Percentiles rank a stretch among this genome's conserved stretches.
These are phyloP conservation scores for Striga hermonthica DNA, from an alignment of 305 asterid species.

Conservation along the genomic window DNA sequence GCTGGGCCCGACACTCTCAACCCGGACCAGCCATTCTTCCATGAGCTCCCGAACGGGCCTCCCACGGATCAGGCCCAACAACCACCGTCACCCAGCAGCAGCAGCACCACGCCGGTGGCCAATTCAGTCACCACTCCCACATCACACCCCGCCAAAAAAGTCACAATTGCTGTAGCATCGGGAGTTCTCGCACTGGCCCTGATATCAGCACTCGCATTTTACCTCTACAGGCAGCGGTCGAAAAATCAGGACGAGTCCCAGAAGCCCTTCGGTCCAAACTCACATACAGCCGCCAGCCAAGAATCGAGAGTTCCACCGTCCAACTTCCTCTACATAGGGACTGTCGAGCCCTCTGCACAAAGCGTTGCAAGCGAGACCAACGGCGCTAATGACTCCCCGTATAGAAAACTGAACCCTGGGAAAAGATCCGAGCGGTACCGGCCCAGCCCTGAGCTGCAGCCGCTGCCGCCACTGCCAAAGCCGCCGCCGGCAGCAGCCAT, in stretches of 20 bases:
- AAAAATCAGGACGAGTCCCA: constrained; percentile 48
- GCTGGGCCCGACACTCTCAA: constrained; percentile 35
- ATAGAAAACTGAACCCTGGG: constrained; percentile 54
- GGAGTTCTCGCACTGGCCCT: constrained; percentile 58
- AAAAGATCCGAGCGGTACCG: constrained; percentile 77
- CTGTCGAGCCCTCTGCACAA: constrained; percentile 75
- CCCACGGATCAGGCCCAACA: constrained; percentile 49
- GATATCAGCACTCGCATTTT: constrained; percentile 60
- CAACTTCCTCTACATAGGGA: constrained; percentile 80
- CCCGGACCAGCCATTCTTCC: constrained; percentile 51
- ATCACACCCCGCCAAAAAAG: constrained; percentile 37
- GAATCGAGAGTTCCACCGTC: constrained; percentile 76
- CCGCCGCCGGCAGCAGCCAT: constrained; percentile 59
- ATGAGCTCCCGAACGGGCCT: constrained; percentile 59
- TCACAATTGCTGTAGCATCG: constrained; percentile 58
- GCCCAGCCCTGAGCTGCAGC: constrained; percentile 97
- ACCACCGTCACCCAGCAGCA: constrained; percentile 39
- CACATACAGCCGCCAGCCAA: constrained; percentile 39
- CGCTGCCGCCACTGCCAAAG: constrained; percentile 80
- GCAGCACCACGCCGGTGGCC: constrained; percentile 38
- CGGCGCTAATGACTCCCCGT: constrained; percentile 50
- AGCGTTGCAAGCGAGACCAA: constrained; percentile 40
- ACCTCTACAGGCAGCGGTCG: constrained; percentile 48
- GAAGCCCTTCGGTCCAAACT: constrained; percentile 57
- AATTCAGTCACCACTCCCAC: constrained; percentile 40